phyloP scores from a whole-genome alignment of 352 stramenopile species.

The Blastocystis sp. region DNA sequence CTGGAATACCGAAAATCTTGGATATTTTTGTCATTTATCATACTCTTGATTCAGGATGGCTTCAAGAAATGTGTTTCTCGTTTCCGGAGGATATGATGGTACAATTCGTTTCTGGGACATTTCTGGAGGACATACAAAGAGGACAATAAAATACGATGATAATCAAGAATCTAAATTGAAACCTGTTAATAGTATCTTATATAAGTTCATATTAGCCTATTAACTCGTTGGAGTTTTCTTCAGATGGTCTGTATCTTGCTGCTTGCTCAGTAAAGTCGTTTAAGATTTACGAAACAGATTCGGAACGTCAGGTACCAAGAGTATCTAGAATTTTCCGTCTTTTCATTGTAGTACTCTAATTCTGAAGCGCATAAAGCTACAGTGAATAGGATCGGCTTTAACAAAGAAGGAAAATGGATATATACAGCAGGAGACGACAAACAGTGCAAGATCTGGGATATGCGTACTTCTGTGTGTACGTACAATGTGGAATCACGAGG shows the following conservation, averaged over 20 bases:
- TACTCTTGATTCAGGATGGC: not conserved
- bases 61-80: constrained; percentile 37
- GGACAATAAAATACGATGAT: constrained; percentile 55
- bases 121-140: constrained; percentile 57
- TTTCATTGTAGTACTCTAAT: constrained; percentile 27
- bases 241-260: constrained; percentile 1
- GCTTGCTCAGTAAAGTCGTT: constrained; percentile 43
- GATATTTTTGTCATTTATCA: no score
- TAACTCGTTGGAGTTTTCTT: constrained; percentile 40
- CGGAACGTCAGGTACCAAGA: constrained; percentile 22
- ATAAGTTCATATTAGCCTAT: not conserved
- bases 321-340: not conserved
- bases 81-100: constrained; percentile 37
- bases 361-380: constrained; percentile 49
- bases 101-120: constrained; percentile 59
- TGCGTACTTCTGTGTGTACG: constrained; percentile 23
- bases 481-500: constrained; percentile 7
- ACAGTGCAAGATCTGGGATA: constrained; percentile 56
- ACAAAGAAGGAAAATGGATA: constrained; percentile 47
- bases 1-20: no score
- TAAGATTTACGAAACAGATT: constrained; percentile 54
- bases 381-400: constrained; percentile 56
- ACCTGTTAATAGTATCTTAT: not conserved
- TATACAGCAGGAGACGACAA: constrained; percentile 54
- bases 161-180: constrained; percentile 15